Base-by-base conservation (phyloP, 1,139 yeast species). In the Yamadazyma buinensis region DNA sequence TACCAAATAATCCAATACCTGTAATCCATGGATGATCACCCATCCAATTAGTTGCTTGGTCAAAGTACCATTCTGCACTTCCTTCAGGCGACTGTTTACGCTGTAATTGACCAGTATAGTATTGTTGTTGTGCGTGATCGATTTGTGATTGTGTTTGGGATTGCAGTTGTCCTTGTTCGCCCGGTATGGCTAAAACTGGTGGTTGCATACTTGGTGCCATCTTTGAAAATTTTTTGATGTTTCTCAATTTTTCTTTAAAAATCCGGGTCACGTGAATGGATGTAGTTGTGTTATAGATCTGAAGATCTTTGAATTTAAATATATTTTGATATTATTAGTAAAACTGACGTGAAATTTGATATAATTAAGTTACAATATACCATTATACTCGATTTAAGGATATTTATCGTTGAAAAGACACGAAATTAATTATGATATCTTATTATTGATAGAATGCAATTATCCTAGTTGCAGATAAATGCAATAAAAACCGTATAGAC, bases 1-100 rank as follows among this genome's bases (percentile, higher is more conserved):
- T 62, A 7, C 83, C 77, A 42, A 84, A 74, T 0, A 75, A 81
- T 12, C 95, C 95, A 8, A 79, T 52, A 17, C 86, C 82, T 12
- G 92, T 72, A 42, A 85, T 47, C 56, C 82, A 73, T 10, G 96
- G 96, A 55, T 88, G 95, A 29, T 77, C 74, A 3, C 84, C 77
- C 74, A 82, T 70, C 61, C 82, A 76, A 31, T 75, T 72, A 28
- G 75, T 53, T 1, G 80, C 67, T 49, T 72, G 69, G 57, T 85
- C 88, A 48, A 84, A 82, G 55, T 82, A 83, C 58, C 80, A 70
- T 50, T 83, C 90, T 35, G 72, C 61, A 29, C 73, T 52, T n/a
- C 75, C 72, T 45, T 67, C 68, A 25, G 67, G 61, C 3, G 75
- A 76, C 39, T 57, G 50, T 41, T 57, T 61, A 33, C 59, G 56